A percentile compares a stretch with the other conserved stretches of the same genome.
phyloP scores from a whole-genome alignment of 306 rosid species.

The Sicyos edulis region DNA sequence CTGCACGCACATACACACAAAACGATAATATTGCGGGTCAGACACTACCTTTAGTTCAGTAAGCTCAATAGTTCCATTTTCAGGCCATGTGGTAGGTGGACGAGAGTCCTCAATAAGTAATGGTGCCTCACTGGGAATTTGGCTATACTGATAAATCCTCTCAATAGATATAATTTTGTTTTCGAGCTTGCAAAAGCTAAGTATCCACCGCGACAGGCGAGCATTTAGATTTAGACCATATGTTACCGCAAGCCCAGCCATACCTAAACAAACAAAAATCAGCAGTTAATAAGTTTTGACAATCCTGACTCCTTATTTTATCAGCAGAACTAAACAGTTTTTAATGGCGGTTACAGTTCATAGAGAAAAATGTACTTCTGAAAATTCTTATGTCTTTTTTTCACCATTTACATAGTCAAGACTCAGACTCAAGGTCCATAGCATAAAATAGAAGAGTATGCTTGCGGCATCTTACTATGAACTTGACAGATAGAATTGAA shows the following conservation, averaged over 20 bases:
- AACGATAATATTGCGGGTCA: constrained; percentile 18
- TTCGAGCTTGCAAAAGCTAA: constrained; percentile 97
- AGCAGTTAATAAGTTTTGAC: background rate
- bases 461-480: background rate
- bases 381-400: background rate
- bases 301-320: background rate
- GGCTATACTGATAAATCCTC: constrained; percentile 92
- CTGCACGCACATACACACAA: background rate
- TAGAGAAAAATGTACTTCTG: background rate
- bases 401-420: background rate
- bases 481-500: background rate
- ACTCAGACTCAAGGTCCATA: background rate
- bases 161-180: constrained; percentile 91
- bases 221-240: constrained; percentile 83
- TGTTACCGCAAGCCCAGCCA: constrained; percentile 97
- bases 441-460: background rate
- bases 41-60: constrained; percentile 60
- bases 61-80: constrained; percentile 64
- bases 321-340: background rate
- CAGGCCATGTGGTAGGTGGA: constrained; percentile 79
- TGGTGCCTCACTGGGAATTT: constrained; percentile 78
- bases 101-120: constrained; percentile 54
- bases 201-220: constrained; percentile 88
- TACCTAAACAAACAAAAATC: constrained; percentile 47
- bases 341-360: background rate